Conservation (phyloP, 345 rosid species). For the Hevea brasiliensis region DNA sequence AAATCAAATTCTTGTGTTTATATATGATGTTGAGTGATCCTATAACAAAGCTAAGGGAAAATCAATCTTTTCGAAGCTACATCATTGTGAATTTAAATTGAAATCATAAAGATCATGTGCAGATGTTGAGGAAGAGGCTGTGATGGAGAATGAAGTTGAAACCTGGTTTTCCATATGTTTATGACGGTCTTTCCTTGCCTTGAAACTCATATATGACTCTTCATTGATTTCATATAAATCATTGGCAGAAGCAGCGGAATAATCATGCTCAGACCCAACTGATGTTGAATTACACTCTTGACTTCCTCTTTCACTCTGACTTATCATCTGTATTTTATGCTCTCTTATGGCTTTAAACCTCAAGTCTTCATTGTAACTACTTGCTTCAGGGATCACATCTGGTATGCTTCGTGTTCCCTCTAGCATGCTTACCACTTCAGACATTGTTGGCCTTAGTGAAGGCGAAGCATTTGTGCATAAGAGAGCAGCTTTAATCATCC, state of each 20-base stretch:
- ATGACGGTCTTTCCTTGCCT: not conserved
- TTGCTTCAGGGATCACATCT: slow-evolving; percentile 24
- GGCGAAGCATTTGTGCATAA: slow-evolving; percentile 52
- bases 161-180: not conserved
- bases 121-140: slow-evolving; percentile 9
- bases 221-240: slow-evolving; percentile 13
- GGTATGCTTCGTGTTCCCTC: slow-evolving; percentile 10
- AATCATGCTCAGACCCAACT: not conserved
- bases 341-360: slow-evolving; percentile 35
- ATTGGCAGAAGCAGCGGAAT: slow-evolving; percentile 8
- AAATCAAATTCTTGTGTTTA: no score
- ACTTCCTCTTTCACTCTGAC: slow-evolving; percentile 9
- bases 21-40: no score
- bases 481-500: slow-evolving; percentile 48
- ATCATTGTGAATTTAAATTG: slow-evolving; percentile 10
- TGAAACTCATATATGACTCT: not conserved
- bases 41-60: no score
- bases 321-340: slow-evolving; percentile 15
- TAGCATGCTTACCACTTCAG: slow-evolving; percentile 58
- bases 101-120: not conserved
- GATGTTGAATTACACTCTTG: not conserved
- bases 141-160: not conserved
- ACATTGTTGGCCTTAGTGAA: slow-evolving; percentile 53
- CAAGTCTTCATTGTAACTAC: slow-evolving; percentile 22
- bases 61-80: no score